These are phyloP conservation scores for Verticillium tricorpus DNA, from an alignment of 2,329 filamentous ascomycete species.

Conservation along the genomic window DNA sequence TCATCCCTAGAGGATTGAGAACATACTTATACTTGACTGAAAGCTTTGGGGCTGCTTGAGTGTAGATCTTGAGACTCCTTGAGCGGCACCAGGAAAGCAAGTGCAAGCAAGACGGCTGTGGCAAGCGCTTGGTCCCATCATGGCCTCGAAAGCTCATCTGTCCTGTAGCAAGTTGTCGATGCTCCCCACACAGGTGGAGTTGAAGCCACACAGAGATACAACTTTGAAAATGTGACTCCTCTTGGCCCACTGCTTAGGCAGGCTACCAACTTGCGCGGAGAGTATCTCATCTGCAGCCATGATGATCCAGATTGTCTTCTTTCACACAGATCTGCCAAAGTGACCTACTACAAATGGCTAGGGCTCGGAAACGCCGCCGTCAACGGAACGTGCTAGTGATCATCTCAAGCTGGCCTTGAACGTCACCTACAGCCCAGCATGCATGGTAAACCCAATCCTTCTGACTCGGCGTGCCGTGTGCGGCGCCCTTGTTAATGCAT, in stretches of 20 bases:
- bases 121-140: neutral
- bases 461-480: neutral
- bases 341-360: neutral
- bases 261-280: neutral
- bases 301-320: neutral
- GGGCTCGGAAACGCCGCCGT: neutral
- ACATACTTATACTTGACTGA: neutral
- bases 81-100: neutral
- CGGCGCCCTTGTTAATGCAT: neutral
- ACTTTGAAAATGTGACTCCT: neutral
- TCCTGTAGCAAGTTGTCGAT: neutral
- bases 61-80: neutral
- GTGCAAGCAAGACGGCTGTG: neutral
- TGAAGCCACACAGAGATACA: neutral
- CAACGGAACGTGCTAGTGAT: neutral
- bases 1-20: neutral
- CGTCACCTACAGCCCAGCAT: neutral
- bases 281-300: neutral
- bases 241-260: neutral
- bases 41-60: neutral
- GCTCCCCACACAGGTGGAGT: neutral
- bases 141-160: neutral
- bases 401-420: neutral
- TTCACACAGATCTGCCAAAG: neutral
- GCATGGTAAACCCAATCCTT: neutral